A percentile compares a stretch with the other conserved stretches of the same genome.
phyloP scores from a whole-genome alignment of 2,329 filamentous ascomycete species.

The Calonectria multiphialidica region DNA sequence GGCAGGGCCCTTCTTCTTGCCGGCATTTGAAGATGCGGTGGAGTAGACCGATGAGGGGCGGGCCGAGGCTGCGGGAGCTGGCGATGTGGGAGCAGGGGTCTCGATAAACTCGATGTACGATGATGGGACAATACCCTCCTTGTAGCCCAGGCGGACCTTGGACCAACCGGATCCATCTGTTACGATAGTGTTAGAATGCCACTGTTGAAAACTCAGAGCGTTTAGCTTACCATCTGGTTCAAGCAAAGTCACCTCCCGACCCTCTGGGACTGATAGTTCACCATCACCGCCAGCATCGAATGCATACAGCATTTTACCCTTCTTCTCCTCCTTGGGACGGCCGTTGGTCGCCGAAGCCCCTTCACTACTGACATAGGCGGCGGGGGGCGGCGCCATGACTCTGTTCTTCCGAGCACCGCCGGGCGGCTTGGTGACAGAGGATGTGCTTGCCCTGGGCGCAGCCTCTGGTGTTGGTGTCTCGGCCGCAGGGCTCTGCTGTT shows the following conservation, averaged over 20 bases:
- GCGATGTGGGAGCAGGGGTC: constrained; percentile 49
- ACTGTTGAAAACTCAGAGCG: too few relatives aligned
- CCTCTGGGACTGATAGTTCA: constrained; percentile 85
- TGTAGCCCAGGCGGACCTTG: constrained; percentile 80
- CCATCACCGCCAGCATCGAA: constrained; percentile 87
- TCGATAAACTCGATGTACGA: constrained; percentile 79
- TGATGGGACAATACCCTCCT: constrained; percentile 88
- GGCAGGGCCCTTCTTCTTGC: constrained; percentile 89
- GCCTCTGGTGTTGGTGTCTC: constrained; percentile 49
- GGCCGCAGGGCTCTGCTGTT: constrained; percentile 62
- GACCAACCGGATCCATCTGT: constrained; percentile 93
- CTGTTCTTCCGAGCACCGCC: constrained; percentile 70
- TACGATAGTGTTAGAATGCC: constrained; percentile 25
- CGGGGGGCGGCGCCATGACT: constrained; percentile 88
- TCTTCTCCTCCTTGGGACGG: constrained; percentile 60
- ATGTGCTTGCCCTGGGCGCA: constrained; percentile 42
- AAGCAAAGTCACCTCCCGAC: constrained; percentile 80
- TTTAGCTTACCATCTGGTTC: constrained; percentile 85
- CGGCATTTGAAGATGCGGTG: constrained; percentile 57
- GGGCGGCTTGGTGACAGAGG: constrained; percentile 42
- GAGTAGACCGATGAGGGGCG: constrained; percentile 84
- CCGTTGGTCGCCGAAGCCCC: constrained; percentile 63
- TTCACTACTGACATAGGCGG: constrained; percentile 81
- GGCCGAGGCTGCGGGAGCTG: constrained; percentile 56
- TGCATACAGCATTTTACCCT: constrained; percentile 88